Conservation (phyloP, 2,329 filamentous ascomycete species). For the Talaromyces sp. region DNA sequence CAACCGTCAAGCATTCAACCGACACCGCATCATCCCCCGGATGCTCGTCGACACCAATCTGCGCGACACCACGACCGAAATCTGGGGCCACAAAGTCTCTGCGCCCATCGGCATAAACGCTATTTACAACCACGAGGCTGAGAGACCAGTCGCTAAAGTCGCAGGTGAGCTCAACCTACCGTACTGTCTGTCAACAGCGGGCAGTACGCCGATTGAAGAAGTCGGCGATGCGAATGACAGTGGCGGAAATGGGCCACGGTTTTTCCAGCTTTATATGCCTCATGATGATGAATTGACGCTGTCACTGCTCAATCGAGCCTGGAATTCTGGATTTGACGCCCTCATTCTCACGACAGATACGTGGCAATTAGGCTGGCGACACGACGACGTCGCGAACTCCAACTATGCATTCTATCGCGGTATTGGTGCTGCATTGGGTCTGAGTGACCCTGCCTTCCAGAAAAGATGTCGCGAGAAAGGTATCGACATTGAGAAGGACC, state of each 20-base stretch:
- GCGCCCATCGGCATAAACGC: conserved; percentile 65
- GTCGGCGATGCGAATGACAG: conserved; percentile 54
- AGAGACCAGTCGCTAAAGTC: conserved; percentile 58
- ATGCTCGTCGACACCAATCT: conserved; percentile 60
- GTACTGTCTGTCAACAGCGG: conserved; percentile 60
- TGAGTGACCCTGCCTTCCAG: conserved; percentile 59
- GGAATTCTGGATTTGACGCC: conserved; percentile 54
- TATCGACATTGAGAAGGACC: conserved; percentile 53
- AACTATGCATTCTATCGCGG: conserved; percentile 65
- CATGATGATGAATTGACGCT: conserved; percentile 60
- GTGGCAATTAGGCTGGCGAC: conserved; percentile 62
- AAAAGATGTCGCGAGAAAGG: conserved; percentile 49
- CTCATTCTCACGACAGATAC: conserved; percentile 62
- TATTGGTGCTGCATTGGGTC: conserved; percentile 53
- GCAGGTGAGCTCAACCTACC: conserved; percentile 59
- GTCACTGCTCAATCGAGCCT: conserved; percentile 55
- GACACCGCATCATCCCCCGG: conserved; percentile 60
- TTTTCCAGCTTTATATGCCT: conserved; percentile 64
- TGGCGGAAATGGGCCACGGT: conserved; percentile 45
- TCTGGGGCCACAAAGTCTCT: conserved; percentile 59
- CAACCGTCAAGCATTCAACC: conserved; percentile 63
- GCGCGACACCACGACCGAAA: conserved; percentile 53
- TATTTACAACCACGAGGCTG: conserved; percentile 59
- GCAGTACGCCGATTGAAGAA: conserved; percentile 55
- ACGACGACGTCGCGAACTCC: conserved; percentile 54